Percentiles rank a stretch among this genome's conserved stretches.
These are phyloP conservation scores for Cladosporium sp. DNA, from an alignment of 2,329 filamentous ascomycete genomes.

Conservation along the genomic window DNA sequence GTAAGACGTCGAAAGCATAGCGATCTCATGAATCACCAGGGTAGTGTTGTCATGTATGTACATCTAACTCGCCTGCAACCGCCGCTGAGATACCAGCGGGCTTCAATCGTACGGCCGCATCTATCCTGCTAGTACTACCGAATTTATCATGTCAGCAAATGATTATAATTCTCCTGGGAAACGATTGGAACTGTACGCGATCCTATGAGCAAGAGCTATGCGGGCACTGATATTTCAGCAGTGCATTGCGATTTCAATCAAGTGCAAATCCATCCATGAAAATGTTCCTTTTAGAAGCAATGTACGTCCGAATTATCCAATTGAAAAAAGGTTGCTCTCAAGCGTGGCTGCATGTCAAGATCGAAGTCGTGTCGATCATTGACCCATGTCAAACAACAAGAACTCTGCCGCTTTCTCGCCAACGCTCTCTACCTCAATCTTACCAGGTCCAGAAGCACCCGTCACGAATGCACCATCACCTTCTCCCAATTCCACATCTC, in stretches of 20 bases:
- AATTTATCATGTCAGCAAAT: too few relatives aligned
- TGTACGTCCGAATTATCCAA: background rate
- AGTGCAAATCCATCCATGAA: background rate
- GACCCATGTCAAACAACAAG: constrained; percentile 52
- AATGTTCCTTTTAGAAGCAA: background rate
- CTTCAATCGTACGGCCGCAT: too few relatives aligned
- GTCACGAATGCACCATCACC: constrained; percentile 81
- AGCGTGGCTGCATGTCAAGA: background rate
- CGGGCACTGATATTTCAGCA: background rate
- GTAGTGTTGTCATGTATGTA: too few relatives aligned
- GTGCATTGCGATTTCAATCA: background rate
- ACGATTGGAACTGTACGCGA: background rate
- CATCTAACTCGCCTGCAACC: too few relatives aligned
- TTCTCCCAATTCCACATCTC: constrained; percentile 68
- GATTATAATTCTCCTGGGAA: too few relatives aligned
- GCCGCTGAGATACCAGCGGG: too few relatives aligned
- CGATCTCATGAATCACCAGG: too few relatives aligned
- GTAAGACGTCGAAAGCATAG: too few relatives aligned
- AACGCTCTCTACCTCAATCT: constrained; percentile 49
- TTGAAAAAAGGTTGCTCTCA: background rate
- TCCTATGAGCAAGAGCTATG: background rate
- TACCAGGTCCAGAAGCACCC: constrained; percentile 43
- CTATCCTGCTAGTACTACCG: too few relatives aligned
- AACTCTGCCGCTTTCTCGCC: constrained; percentile 50
- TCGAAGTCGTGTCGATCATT: constrained; percentile 18